These are phyloP conservation scores for Beauveria australis DNA, from an alignment of 2,329 filamentous ascomycete genomes.

Conservation along the genomic window DNA sequence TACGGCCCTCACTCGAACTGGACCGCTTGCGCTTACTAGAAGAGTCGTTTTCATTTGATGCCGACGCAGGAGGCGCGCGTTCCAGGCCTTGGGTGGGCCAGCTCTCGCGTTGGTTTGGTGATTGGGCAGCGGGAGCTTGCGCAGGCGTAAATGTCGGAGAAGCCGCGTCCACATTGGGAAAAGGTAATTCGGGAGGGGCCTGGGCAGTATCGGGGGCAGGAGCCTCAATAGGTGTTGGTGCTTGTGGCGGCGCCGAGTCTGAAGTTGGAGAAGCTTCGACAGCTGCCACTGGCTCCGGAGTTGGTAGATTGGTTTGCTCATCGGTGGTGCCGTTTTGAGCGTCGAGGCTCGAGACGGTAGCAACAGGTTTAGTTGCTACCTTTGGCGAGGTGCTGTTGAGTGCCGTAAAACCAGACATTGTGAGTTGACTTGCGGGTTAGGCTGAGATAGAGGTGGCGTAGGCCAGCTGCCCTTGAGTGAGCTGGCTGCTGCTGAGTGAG, in stretches of 20 bases:
- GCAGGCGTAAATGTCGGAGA: conserved; percentile 12
- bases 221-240: conserved; percentile 14
- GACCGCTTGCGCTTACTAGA: conserved; percentile 64
- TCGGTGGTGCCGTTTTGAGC: not conserved
- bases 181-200: not conserved
- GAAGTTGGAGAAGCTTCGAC: not conserved
- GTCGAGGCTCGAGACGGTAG: not conserved
- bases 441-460: not conserved
- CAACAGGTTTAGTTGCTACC: not conserved
- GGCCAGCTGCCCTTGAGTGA: not conserved
- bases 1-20: conserved; percentile 46
- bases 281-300: not conserved
- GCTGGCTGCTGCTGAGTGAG: not conserved
- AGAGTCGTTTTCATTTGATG: conserved; percentile 37
- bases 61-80: conserved; percentile 30
- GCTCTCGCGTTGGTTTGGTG: conserved; percentile 28
- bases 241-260: not conserved
- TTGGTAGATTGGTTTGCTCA: not conserved
- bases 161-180: not conserved
- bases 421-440: not conserved
- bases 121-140: conserved; percentile 18
- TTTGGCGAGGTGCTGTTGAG: conserved; percentile 44
- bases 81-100: conserved; percentile 35
- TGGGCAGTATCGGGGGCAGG: conserved; percentile 13
- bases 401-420: conserved; percentile 44